Conservation (phyloP, 148 eudicot genomes). For the Agrostemma githago region DNA sequence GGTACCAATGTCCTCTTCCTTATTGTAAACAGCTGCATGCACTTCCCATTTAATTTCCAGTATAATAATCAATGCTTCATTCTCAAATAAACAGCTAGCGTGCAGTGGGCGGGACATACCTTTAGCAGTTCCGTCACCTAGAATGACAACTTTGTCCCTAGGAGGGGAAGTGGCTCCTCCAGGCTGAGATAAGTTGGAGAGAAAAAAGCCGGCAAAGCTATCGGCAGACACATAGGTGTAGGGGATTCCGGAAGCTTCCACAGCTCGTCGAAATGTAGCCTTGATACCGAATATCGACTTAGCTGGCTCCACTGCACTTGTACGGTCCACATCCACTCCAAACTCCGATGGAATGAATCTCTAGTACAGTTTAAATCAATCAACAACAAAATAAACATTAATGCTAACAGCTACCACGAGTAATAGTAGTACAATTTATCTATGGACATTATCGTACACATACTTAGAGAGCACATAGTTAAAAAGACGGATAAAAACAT, state of each 20-base stretch:
- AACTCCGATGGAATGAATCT: conserved; percentile 71
- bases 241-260: conserved; percentile 57
- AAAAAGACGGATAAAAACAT: too few relatives aligned
- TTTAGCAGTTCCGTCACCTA: conserved; percentile 63
- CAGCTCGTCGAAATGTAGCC: conserved; percentile 42
- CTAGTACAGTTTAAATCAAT: conserved; percentile 19
- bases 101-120: conserved; percentile 23
- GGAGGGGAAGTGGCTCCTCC: conserved; percentile 60
- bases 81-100: background rate
- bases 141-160: conserved; percentile 52
- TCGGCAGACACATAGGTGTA: conserved; percentile 49
- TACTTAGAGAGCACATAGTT: too few relatives aligned
- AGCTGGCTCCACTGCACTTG: conserved; percentile 54
- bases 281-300: conserved; percentile 32
- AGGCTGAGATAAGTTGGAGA: conserved; percentile 41
- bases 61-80: too few relatives aligned
- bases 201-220: conserved; percentile 43
- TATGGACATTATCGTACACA: too few relatives aligned
- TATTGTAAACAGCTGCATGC: conserved; percentile 41
- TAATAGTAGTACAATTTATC: too few relatives aligned
- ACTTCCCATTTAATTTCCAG: background rate
- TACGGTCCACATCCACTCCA: conserved; percentile 59
- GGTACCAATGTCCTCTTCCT: conserved; percentile 57
- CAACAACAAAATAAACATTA: background rate
- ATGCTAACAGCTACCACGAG: too few relatives aligned